phyloP scores from a whole-genome alignment of 768 basidiomycete genomes.

The Boletus rubropictus region DNA sequence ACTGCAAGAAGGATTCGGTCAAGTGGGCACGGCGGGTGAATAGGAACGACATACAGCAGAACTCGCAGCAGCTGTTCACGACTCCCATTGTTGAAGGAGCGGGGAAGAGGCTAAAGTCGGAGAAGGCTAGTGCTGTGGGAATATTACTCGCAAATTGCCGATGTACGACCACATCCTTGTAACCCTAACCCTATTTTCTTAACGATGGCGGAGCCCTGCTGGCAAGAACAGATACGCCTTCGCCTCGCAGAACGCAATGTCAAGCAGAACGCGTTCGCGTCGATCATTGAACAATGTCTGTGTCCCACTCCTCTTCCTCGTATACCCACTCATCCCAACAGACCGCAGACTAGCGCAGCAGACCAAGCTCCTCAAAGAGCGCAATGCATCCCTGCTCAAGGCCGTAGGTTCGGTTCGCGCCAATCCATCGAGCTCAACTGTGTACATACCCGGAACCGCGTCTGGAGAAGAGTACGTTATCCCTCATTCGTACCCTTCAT shows the following conservation, averaged over 20 bases:
- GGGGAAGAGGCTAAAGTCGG: conserved; percentile 8
- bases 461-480: conserved; percentile 61
- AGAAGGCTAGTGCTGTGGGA: conserved; percentile 24
- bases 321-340: conserved; percentile 31
- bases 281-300: conserved; percentile 91
- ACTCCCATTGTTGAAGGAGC: conserved; percentile 53
- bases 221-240: conserved; percentile 77
- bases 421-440: conserved; percentile 58
- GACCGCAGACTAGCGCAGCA: conserved; percentile 90
- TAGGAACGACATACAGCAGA: conserved; percentile 56
- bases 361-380: conserved; percentile 85
- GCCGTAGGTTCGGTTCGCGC: conserved; percentile 71
- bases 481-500: not conserved
- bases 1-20: conserved; percentile 42
- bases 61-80: conserved; percentile 75
- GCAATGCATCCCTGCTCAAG: conserved; percentile 83
- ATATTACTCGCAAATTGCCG: conserved; percentile 20
- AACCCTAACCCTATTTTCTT: conserved; percentile 26
- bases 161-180: not conserved
- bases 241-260: conserved; percentile 81
- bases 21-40: not conserved
- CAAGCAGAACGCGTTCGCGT: conserved; percentile 72
- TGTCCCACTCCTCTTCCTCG: conserved; percentile 4
- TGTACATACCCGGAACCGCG: conserved; percentile 50
- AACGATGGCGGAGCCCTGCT: conserved; percentile 74